phyloP scores from a whole-genome alignment of 495 filamentous ascomycete genomes.

The Collariella sp. region DNA sequence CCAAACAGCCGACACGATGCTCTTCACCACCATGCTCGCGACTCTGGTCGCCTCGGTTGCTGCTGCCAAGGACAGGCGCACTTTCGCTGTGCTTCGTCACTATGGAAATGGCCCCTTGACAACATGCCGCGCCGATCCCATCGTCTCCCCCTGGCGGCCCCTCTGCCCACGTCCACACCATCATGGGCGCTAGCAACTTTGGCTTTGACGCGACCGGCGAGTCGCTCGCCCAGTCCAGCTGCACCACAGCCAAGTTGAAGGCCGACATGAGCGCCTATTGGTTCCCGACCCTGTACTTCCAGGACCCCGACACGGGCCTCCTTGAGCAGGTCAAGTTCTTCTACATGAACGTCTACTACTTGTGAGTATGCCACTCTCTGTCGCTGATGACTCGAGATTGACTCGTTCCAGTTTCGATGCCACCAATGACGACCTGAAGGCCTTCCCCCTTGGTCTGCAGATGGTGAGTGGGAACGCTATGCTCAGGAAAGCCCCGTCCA shows the following conservation, averaged over 20 bases:
- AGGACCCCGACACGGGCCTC: constrained; percentile 49
- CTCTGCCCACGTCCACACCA: constrained; percentile 56
- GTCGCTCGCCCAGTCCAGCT: constrained; percentile 49
- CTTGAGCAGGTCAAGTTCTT: constrained; percentile 56
- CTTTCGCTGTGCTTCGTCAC: constrained; percentile 41
- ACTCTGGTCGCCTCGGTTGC: constrained; percentile 21
- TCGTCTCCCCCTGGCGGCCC: constrained; percentile 51
- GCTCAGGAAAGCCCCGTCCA: constrained; percentile 34
- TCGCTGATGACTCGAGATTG: background rate
- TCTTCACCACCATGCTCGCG: constrained; percentile 17
- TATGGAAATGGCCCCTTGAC: constrained; percentile 41
- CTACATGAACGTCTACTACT: constrained; percentile 63
- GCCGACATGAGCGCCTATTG: constrained; percentile 72
- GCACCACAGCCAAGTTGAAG: constrained; percentile 57
- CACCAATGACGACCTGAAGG: constrained; percentile 49
- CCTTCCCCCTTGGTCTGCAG: constrained; percentile 62
- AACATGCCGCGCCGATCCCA: constrained; percentile 54
- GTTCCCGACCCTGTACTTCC: constrained; percentile 61
- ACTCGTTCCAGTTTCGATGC: constrained; percentile 32
- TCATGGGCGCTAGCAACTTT: constrained; percentile 65
- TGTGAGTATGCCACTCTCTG: constrained; percentile 32
- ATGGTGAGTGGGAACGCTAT: constrained; percentile 60
- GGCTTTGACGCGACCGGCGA: constrained; percentile 52
- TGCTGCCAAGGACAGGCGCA: constrained; percentile 28
- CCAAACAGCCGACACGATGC: constrained; percentile 5